Conservation (phyloP, 176 grass and related monocot genomes). For the Triticum aestivum region DNA sequence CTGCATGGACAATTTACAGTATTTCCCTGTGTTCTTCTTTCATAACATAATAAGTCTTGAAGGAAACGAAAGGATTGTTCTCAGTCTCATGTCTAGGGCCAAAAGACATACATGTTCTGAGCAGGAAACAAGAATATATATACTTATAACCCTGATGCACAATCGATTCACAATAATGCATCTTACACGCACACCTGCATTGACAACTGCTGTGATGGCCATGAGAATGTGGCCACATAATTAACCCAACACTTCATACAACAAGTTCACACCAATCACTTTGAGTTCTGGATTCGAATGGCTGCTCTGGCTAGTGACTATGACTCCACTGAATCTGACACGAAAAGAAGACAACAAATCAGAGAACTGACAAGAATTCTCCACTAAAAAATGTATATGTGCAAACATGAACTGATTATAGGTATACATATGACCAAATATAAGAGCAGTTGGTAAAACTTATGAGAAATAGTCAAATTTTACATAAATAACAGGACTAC, state of each 20-base stretch:
- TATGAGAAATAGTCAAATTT: not conserved
- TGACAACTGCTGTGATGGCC: not conserved
- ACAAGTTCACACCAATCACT: not conserved
- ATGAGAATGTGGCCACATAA: not conserved
- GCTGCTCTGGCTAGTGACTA: not conserved
- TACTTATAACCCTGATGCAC: no score
- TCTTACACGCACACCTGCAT: not conserved
- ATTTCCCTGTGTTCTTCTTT: no score
- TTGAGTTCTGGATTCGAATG: not conserved
- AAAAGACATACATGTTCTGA: no score
- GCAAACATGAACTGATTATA: not conserved
- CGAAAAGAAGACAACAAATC: conserved; percentile 9
- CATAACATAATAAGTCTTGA: no score
- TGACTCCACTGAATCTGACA: not conserved
- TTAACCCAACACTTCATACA: not conserved
- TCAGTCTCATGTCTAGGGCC: no score
- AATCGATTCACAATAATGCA: no score
- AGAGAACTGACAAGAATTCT: not conserved
- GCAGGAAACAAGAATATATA: no score
- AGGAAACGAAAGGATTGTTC: no score
- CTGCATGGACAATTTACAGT: no score
- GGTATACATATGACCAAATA: not conserved
- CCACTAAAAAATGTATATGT: not conserved
- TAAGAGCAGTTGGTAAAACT: not conserved
- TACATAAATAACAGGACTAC: not conserved